These are phyloP conservation scores for Nannochloropsis oceanica DNA, from an alignment of 108 stramenopile genomes.

Conservation along the genomic window DNA sequence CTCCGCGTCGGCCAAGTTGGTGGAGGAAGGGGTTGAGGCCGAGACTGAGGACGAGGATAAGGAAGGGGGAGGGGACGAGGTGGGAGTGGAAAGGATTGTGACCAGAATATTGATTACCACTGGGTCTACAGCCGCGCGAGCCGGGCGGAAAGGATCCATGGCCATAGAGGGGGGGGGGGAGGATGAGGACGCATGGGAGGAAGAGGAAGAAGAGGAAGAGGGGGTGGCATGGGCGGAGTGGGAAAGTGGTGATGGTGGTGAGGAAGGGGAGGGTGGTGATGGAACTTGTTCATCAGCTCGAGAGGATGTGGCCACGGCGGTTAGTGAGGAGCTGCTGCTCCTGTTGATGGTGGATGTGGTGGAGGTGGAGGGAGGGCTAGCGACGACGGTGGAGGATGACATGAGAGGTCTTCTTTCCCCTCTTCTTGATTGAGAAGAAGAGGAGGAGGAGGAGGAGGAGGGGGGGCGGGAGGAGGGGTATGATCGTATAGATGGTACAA, in stretches of 20 bases:
- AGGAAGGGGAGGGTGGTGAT: background rate
- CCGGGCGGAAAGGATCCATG: background rate
- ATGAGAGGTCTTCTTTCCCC: background rate
- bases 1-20: background rate
- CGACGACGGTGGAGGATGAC: background rate
- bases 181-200: background rate
- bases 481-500: background rate
- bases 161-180: background rate
- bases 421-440: background rate
- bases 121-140: background rate
- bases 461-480: background rate
- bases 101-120: background rate
- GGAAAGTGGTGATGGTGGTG: background rate
- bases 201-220: background rate
- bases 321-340: background rate
- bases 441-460: background rate
- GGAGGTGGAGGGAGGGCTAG: background rate
- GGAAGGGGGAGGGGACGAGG: background rate
- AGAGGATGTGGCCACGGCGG: background rate
- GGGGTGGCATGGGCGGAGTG: background rate
- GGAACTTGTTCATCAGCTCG: background rate
- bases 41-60: background rate
- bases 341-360: background rate
- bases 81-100: background rate
- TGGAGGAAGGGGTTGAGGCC: background rate